Evolutionary conservation across 73 alveolate genomes (phyloP).

Genomic region (Uronychia setigera): DNA sequence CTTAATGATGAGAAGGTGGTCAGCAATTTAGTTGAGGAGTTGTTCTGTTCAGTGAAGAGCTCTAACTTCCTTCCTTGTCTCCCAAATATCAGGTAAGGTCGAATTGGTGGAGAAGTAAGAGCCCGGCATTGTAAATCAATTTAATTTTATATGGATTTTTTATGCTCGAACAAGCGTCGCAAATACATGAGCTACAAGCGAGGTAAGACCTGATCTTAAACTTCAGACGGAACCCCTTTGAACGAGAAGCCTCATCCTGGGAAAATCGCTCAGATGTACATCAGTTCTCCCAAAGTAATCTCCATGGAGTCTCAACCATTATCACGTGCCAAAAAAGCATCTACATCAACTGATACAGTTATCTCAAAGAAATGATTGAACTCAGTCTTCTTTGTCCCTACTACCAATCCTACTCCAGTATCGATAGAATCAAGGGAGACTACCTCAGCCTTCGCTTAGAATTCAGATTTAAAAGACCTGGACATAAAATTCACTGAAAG

Average conservation of each 20-base stretch:
- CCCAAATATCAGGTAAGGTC: too few species aligned
- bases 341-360: neutral
- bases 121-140: neutral
- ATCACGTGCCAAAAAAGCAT: neutral
- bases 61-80: too few species aligned
- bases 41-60: too few species aligned
- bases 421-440: neutral
- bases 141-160: neutral
- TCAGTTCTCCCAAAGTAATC: neutral
- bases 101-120: too few species aligned
- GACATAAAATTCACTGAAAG: neutral
- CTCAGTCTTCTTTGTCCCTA: neutral
- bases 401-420: neutral
- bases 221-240: neutral
- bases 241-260: neutral
- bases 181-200: neutral
- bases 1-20: too few species aligned
- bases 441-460: neutral
- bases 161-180: neutral
- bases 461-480: neutral
- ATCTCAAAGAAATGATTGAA: neutral
- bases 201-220: neutral
- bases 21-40: too few species aligned
- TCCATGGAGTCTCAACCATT: neutral
- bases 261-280: neutral